Evolutionary conservation across 768 basidiomycete species (phyloP), one percentile per base, ranked within the genome.

Genomic region (Tephrocybe sp.): DNA sequence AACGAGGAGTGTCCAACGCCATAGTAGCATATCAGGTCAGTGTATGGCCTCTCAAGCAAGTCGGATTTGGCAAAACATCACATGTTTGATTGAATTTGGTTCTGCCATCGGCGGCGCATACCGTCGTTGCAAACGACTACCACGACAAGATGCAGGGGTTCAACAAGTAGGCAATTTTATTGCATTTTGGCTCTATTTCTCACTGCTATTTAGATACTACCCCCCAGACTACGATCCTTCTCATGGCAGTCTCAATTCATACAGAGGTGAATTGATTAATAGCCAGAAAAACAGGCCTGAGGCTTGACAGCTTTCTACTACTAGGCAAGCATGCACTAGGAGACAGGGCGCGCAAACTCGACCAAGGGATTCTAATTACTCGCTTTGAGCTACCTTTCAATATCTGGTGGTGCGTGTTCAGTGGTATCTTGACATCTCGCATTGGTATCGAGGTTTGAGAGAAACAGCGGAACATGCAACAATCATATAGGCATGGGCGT

Each of bases 401-500:
- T 60, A 93, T 94, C 55, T 94, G 91, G 92, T 94, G 92, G 91
- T 93, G 72, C 30, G 84, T 70, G 36, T 19, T 40, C 27, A 33
- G 16, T 29, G 7, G 11, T 6, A 24, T 29, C 15, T 21, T 22
- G 27, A 22, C 33, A 30, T 19, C 40, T 33, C 43, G 22, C 11
- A 29, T 33, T 45, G 40, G 11, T 29, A 7, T 41, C 39, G 42
- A 51, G 40, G 42, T 13, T 30, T 34, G n/a, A 29, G 27, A 24
- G 30, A 30, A 68, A 94, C 68, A 97, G 95, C 61, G 91, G 85
- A 27, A 87, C 87, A 70, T 99, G 95, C 71, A 86, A 94, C 66
- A 88, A 88, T 58, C 97, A 98, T 70, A 91, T 99, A 43, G 97
- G 97, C 10, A 97, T 97, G 82, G 97, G 97, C 19, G 97, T 99